Conservation (phyloP, 306 rosid genomes). For the Canavalia gladiata region DNA sequence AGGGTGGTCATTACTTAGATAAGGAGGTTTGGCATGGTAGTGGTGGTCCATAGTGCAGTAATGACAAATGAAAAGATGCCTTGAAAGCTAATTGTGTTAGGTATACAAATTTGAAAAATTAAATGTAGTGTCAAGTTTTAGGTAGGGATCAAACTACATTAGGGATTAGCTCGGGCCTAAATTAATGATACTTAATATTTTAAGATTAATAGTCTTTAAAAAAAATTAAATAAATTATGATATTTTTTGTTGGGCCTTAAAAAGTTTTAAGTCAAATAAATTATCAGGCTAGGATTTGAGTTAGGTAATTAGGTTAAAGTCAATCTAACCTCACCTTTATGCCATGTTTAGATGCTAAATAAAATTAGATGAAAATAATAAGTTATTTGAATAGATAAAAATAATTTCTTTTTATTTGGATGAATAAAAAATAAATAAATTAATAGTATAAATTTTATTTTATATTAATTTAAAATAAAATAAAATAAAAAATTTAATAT, state of each 20-base stretch:
- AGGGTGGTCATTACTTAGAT: not conserved
- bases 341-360: no score
- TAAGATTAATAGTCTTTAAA: not conserved
- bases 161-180: not conserved
- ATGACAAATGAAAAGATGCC: no score
- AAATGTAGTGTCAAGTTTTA: not conserved
- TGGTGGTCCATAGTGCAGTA: not conserved
- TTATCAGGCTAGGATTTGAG: not conserved
- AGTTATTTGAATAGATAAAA: no score
- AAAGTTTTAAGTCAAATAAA: no score
- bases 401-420: no score
- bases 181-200: not conserved
- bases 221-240: not conserved
- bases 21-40: not conserved
- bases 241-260: no score
- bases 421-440: no score
- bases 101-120: not conserved
- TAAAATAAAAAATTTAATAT: no score
- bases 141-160: not conserved
- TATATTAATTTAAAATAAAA: no score
- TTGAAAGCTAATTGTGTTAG: not conserved
- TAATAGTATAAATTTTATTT: no score
- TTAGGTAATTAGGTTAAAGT: not conserved
- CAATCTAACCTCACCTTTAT: not conserved
- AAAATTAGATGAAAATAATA: no score